phyloP scores from a whole-genome alignment of 169 alveolate species.

The Cryptosporidium parvum region DNA sequence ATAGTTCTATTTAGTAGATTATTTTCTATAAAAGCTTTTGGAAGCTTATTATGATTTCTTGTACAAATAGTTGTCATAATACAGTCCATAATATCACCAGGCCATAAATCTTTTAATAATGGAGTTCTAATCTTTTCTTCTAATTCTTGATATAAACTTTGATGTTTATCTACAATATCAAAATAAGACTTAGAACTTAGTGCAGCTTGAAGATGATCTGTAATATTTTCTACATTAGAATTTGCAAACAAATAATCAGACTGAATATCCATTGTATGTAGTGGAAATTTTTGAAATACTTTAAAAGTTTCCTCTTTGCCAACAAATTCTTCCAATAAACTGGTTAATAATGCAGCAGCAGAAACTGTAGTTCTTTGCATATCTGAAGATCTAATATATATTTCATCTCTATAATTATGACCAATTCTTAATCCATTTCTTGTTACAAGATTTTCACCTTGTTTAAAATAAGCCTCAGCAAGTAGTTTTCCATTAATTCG shows the following conservation, averaged over 20 bases:
- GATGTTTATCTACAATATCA: slow-evolving; percentile 46
- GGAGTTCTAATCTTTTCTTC: slow-evolving; percentile 38
- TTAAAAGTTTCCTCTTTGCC: slow-evolving; percentile 47
- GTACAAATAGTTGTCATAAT: slow-evolving; percentile 72
- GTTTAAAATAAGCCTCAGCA: slow-evolving; percentile 60
- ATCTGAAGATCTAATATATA: slow-evolving; percentile 67
- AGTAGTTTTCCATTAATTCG: slow-evolving; percentile 64
- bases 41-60: slow-evolving; percentile 56
- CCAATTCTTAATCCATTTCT: slow-evolving; percentile 27
- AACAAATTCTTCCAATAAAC: slow-evolving; percentile 44
- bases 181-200: slow-evolving; percentile 29
- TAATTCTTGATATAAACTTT: slow-evolving; percentile 39
- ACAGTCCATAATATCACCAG: slow-evolving; percentile 74
- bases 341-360: slow-evolving; percentile 69
- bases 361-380: slow-evolving; percentile 76
- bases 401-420: slow-evolving; percentile 44
- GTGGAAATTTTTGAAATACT: slow-evolving; percentile 47
- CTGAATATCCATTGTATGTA: slow-evolving; percentile 73
- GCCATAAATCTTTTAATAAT: slow-evolving; percentile 56
- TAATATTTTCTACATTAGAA: slow-evolving; percentile 56
- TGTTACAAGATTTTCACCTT: slow-evolving; percentile 12
- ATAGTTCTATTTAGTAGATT: slow-evolving; percentile 70
- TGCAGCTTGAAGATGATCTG: slow-evolving; percentile 55
- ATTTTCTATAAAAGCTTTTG: slow-evolving; percentile 39
- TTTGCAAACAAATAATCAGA: slow-evolving; percentile 72